Evolutionary conservation across 495 filamentous ascomycete genomes (phyloP).

Genomic region (Hypoxylon crocopeplum): DNA sequence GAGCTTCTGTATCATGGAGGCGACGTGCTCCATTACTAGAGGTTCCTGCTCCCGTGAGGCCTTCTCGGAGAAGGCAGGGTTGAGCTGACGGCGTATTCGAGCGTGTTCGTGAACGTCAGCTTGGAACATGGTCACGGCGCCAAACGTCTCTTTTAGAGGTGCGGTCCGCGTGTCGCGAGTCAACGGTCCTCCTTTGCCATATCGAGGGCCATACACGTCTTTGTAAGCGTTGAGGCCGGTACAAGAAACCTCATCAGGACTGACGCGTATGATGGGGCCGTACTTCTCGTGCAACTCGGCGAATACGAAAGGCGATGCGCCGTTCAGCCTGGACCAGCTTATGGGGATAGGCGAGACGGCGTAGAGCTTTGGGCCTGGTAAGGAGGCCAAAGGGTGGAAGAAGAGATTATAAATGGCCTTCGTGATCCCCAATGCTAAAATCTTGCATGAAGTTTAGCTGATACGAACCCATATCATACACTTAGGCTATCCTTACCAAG

Average conservation of each 20-base stretch:
- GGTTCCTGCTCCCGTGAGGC: constrained; percentile 52
- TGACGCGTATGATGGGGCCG: constrained; percentile 54
- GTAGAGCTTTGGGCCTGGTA: constrained; percentile 48
- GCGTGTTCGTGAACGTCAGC: constrained; percentile 46
- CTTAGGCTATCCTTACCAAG: constrained; percentile 15
- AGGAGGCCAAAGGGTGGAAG: constrained; percentile 48
- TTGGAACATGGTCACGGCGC: constrained; percentile 35
- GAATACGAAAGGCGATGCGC: constrained; percentile 40
- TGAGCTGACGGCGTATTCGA: constrained; percentile 48
- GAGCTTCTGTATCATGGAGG: constrained; percentile 51
- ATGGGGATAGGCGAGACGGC: constrained; percentile 39
- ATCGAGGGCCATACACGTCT: constrained; percentile 27
- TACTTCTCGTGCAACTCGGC: constrained; percentile 51
- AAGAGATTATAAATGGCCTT: constrained; percentile 45
- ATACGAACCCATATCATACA: not conserved
- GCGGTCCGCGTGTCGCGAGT: constrained; percentile 48
- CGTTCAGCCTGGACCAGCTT: constrained; percentile 22
- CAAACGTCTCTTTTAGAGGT: constrained; percentile 21
- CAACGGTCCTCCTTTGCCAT: constrained; percentile 37
- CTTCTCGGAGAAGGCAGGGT: constrained; percentile 59
- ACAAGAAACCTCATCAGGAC: constrained; percentile 38
- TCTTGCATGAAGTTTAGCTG: constrained; percentile 17
- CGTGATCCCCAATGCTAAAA: constrained; percentile 14
- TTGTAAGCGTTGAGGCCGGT: constrained; percentile 25
- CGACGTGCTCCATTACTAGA: constrained; percentile 48